Conservation (phyloP, 2,329 filamentous ascomycete species). For the Capronia epimyces region DNA sequence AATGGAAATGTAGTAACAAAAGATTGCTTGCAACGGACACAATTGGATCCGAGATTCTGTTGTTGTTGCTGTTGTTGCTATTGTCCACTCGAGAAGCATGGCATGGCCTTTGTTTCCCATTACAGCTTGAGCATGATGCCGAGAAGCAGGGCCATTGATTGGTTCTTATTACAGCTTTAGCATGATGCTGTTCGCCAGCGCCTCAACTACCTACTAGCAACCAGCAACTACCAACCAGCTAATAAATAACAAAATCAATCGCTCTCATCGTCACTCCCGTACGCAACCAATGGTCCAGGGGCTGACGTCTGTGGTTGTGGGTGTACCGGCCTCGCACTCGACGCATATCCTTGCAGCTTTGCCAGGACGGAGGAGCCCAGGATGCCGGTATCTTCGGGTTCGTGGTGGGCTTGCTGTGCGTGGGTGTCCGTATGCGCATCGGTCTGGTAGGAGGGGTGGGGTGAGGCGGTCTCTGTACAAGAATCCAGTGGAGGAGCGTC, state of each 20-base stretch:
- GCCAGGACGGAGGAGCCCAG: constrained; percentile 77
- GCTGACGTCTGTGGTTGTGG: constrained; percentile 50
- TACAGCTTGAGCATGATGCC: no score
- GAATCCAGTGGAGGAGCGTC: constrained; percentile 36
- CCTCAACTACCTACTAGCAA: no score
- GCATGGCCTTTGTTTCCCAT: no score
- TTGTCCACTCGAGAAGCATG: no score
- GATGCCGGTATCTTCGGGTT: constrained; percentile 55
- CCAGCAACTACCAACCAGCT: no score
- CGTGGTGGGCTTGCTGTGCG: constrained; percentile 27
- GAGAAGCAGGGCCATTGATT: background rate
- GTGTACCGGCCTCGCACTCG: constrained; percentile 40
- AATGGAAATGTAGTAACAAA: no score
- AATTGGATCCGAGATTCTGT: no score
- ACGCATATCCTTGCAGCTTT: constrained; percentile 58
- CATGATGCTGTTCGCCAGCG: no score
- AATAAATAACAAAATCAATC: constrained; percentile 38
- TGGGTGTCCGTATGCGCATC: background rate
- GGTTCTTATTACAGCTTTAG: background rate
- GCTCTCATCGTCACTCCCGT: constrained; percentile 83
- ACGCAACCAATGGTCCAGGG: constrained; percentile 73
- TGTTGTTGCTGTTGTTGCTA: no score
- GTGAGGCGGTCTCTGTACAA: constrained; percentile 30
- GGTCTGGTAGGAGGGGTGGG: constrained; percentile 16
- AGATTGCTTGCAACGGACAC: no score